Conservation (phyloP, 108 stramenopile species). For the Cyclotella sp. region DNA sequence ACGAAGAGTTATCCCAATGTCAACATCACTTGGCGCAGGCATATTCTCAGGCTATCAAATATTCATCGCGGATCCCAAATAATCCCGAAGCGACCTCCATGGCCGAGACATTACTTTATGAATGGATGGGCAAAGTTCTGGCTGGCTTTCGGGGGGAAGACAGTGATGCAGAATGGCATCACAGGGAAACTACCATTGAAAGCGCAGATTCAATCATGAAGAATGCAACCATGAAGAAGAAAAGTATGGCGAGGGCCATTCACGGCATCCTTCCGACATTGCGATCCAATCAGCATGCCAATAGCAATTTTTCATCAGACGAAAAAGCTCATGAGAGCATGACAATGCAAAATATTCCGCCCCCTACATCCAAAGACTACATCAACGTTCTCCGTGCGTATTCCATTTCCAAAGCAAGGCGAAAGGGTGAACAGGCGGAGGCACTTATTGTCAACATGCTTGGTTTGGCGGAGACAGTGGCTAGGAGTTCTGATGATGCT, state of each 20-base stretch:
- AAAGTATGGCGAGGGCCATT: constrained; percentile 24
- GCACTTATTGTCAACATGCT: constrained; percentile 41
- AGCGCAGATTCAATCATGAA: constrained; percentile 14
- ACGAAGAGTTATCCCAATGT: constrained; percentile 24
- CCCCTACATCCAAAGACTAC: constrained; percentile 48
- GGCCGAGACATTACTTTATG: constrained; percentile 44
- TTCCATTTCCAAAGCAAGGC: constrained; percentile 43
- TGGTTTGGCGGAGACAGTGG: constrained; percentile 33
- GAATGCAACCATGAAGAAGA: constrained; percentile 28
- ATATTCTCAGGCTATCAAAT: constrained; percentile 54
- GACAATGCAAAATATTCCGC: constrained; percentile 30
- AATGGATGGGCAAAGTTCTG: constrained; percentile 44
- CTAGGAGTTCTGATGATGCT: constrained; percentile 17
- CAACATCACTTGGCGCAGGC: constrained; percentile 33
- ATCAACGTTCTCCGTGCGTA: constrained; percentile 48
- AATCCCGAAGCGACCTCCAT: constrained; percentile 30
- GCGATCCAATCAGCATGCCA: too few relatives aligned
- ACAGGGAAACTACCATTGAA: background rate
- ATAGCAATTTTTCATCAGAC: background rate
- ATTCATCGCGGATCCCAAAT: constrained; percentile 40
- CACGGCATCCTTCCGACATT: constrained; percentile 9
- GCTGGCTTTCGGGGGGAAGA: background rate
- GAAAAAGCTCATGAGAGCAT: background rate
- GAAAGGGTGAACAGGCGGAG: constrained; percentile 56
- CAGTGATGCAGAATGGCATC: background rate